Conservation (phyloP, 495 filamentous ascomycete genomes). For the Daldinia bambusicola region DNA sequence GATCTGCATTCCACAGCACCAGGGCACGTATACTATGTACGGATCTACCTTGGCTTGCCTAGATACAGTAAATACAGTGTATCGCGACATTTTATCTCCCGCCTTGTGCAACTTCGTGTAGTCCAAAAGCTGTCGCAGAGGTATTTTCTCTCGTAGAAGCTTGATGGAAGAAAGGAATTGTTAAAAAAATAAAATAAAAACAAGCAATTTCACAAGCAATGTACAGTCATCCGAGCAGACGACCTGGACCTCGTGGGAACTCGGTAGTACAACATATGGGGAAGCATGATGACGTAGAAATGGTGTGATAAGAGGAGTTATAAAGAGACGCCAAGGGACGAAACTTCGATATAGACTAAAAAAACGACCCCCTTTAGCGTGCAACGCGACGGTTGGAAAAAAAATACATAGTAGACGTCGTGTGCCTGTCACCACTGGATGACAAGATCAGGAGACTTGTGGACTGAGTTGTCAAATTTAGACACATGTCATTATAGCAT, state of each 20-base stretch:
- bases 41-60: slow-evolving; percentile 23
- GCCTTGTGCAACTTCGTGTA: slow-evolving; percentile 1
- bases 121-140: background rate
- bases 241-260: slow-evolving; percentile 27
- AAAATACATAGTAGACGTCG: slow-evolving; percentile 9
- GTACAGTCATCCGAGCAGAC: slow-evolving; percentile 16
- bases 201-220: slow-evolving; percentile 8
- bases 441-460: slow-evolving; percentile 36
- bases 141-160: background rate
- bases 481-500: slow-evolving; percentile 23
- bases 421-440: slow-evolving; percentile 28
- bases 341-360: slow-evolving; percentile 23
- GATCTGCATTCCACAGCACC: slow-evolving; percentile 40
- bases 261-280: slow-evolving; percentile 28
- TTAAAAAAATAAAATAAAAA: background rate
- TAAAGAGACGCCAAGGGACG: slow-evolving; percentile 33
- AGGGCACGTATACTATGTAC: slow-evolving; percentile 12
- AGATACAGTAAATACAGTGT: slow-evolving; percentile 31
- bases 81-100: slow-evolving; percentile 16
- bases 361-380: slow-evolving; percentile 18
- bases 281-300: slow-evolving; percentile 44
- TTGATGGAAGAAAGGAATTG: background rate
- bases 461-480: slow-evolving; percentile 23
- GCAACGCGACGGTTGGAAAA: slow-evolving; percentile 22
- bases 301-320: slow-evolving; percentile 41